Evolutionary conservation across 495 filamentous ascomycete genomes (phyloP).

Genomic region (Corynascus novoguineensis): DNA sequence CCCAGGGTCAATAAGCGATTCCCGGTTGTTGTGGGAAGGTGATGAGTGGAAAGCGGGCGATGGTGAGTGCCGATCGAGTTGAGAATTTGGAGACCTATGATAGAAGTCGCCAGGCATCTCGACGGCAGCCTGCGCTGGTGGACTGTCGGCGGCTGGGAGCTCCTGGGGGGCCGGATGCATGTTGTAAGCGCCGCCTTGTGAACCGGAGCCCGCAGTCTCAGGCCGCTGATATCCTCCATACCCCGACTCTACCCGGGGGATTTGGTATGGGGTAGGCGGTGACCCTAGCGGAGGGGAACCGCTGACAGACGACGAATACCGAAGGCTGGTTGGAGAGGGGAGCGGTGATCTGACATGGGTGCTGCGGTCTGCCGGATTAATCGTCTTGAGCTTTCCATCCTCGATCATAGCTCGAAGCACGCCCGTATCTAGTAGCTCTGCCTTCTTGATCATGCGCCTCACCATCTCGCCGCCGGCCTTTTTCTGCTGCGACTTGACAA

Average conservation of each 20-base stretch:
- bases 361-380: conserved; percentile 40
- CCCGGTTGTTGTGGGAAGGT: conserved; percentile 17
- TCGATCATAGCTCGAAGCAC: conserved; percentile 47
- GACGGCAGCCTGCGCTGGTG: conserved; percentile 25
- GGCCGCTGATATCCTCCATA: conserved; percentile 18
- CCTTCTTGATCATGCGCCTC: conserved; percentile 61
- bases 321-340: conserved; percentile 31
- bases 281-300: conserved; percentile 29
- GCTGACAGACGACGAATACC: conserved; percentile 20
- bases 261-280: conserved; percentile 37
- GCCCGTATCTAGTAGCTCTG: conserved; percentile 47
- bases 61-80: conserved; percentile 18
- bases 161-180: conserved; percentile 20
- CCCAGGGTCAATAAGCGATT: conserved; percentile 32
- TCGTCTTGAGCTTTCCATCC: conserved; percentile 45
- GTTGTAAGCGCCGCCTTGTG: conserved; percentile 9
- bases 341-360: conserved; percentile 27
- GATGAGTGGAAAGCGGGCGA: conserved; percentile 2
- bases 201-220: conserved; percentile 21
- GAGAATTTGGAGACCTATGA: conserved; percentile 24
- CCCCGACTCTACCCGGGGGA: conserved; percentile 35
- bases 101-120: conserved; percentile 47
- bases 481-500: conserved; percentile 66
- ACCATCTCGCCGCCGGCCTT: conserved; percentile 61
- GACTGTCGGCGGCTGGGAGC: conserved; percentile 17